Percentiles rank a stretch among this genome's conserved stretches.
phyloP scores from a whole-genome alignment of 1,139 yeast species.

The Sugiyamaella japonica region DNA sequence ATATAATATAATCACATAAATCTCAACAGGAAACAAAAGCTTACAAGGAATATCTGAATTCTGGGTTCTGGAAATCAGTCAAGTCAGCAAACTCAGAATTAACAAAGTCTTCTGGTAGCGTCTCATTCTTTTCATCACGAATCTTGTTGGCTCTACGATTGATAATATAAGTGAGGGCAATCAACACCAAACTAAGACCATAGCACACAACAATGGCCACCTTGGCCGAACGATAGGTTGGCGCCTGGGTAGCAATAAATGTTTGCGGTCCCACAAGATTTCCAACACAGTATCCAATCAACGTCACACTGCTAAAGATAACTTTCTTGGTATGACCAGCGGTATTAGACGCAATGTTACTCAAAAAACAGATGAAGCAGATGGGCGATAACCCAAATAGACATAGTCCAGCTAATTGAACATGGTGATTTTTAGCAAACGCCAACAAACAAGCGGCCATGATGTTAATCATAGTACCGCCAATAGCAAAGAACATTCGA shows the following conservation, averaged over 20 bases:
- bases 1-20: background rate
- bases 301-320: constrained; percentile 47
- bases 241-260: constrained; percentile 52
- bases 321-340: constrained; percentile 64
- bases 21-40: background rate
- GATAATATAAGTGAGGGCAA: constrained; percentile 36
- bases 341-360: constrained; percentile 53
- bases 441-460: constrained; percentile 49
- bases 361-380: constrained; percentile 50
- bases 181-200: constrained; percentile 32
- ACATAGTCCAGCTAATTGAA: constrained; percentile 46
- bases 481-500: constrained; percentile 45
- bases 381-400: constrained; percentile 42
- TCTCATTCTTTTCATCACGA: constrained; percentile 36
- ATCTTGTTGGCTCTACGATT: constrained; percentile 41
- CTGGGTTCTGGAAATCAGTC: constrained; percentile 66
- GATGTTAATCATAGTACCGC: constrained; percentile 41
- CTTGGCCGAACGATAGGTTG: constrained; percentile 51
- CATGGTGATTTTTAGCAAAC: constrained; percentile 40
- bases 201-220: constrained; percentile 45
- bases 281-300: constrained; percentile 61
- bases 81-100: constrained; percentile 59
- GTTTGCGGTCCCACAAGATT: constrained; percentile 60
- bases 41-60: constrained; percentile 37
- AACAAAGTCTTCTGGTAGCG: constrained; percentile 34